Evolutionary conservation across 768 basidiomycete genomes (phyloP).

Genomic region (Lactarius quietus): DNA sequence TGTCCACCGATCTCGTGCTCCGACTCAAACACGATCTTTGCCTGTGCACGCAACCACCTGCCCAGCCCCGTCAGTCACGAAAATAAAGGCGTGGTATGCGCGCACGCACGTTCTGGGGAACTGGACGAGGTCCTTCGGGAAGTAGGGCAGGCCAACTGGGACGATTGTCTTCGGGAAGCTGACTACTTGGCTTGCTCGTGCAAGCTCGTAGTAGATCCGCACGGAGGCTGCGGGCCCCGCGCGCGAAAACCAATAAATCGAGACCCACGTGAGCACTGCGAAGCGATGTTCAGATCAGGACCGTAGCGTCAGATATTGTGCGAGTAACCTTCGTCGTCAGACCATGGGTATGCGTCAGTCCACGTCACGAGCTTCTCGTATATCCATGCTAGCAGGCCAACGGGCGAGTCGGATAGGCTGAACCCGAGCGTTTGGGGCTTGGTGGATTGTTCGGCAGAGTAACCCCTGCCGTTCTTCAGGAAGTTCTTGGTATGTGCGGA

Average conservation of each 20-base stretch:
- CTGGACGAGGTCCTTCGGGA: slow-evolving; percentile 44
- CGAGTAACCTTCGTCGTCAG: slow-evolving; percentile 50
- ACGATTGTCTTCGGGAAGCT: slow-evolving; percentile 27
- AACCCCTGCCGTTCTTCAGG: not conserved
- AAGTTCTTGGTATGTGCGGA: slow-evolving; percentile 24
- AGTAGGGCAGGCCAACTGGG: slow-evolving; percentile 50
- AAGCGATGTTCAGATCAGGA: no score
- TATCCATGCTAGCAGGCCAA: slow-evolving; percentile 31
- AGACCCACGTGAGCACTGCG: not conserved
- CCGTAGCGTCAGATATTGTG: slow-evolving; percentile 25
- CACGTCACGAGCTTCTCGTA: no score
- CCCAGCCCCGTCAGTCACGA: no score
- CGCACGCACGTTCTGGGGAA: slow-evolving; percentile 39
- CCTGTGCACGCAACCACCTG: slow-evolving; percentile 28
- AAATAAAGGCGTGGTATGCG: no score
- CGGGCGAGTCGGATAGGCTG: slow-evolving; percentile 49
- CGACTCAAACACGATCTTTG: slow-evolving; percentile 46
- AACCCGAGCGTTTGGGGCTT: slow-evolving; percentile 42
- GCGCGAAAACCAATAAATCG: slow-evolving; percentile 35
- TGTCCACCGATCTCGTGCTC: slow-evolving; percentile 36
- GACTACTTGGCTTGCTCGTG: not conserved
- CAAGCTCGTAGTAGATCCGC: slow-evolving; percentile 56
- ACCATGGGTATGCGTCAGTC: slow-evolving; percentile 49
- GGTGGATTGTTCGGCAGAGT: slow-evolving; percentile 33
- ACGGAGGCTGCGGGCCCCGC: slow-evolving; percentile 56